These are phyloP conservation scores for Zymoseptoria crescenta DNA, from an alignment of 2,329 filamentous ascomycete species.

Conservation along the genomic window DNA sequence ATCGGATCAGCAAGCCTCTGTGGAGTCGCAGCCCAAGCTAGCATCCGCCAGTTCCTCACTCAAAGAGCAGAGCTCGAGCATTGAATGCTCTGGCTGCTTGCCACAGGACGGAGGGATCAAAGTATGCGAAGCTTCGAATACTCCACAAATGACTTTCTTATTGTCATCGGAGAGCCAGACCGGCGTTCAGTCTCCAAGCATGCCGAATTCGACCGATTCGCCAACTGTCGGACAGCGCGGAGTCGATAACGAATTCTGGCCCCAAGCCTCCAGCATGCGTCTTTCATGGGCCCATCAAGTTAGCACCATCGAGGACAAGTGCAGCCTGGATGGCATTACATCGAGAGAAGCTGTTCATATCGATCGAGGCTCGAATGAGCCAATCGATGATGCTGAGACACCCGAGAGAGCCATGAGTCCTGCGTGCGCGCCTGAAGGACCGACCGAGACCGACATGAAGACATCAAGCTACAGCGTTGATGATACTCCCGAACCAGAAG, in stretches of 20 bases:
- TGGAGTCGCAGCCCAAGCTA: neutral
- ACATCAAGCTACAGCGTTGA: neutral
- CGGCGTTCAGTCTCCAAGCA: no score
- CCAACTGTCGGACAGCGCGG: neutral
- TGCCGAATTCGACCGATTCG: neutral
- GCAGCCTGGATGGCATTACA: no score
- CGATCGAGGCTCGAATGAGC: neutral
- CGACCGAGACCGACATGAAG: neutral
- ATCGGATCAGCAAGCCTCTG: neutral
- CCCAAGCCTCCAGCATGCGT: neutral
- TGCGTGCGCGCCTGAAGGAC: neutral
- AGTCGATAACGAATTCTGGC: neutral
- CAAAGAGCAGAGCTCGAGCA: neutral
- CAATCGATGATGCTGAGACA: neutral
- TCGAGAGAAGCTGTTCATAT: neutral
- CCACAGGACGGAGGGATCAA: neutral
- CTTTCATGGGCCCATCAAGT: neutral
- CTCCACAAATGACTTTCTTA: neutral
- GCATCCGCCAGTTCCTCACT: neutral
- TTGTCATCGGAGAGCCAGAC: neutral
- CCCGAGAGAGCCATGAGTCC: neutral
- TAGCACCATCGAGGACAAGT: neutral
- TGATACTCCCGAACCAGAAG: neutral
- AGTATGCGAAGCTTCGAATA: neutral
- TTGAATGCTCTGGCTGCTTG: neutral